These are phyloP conservation scores for Chlorencoelia australis DNA, from an alignment of 2,329 filamentous ascomycete species.

Conservation along the genomic window DNA sequence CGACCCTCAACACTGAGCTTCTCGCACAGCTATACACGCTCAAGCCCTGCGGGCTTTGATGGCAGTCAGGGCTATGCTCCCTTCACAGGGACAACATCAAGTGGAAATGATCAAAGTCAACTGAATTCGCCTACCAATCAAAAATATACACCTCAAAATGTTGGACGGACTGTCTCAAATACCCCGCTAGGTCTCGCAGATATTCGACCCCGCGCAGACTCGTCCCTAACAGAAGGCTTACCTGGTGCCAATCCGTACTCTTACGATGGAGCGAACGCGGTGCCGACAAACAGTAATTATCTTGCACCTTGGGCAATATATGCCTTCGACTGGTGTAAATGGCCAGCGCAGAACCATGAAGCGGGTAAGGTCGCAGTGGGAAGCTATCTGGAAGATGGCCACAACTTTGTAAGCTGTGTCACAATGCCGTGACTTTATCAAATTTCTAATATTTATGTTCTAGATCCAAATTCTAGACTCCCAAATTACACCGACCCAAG, in stretches of 20 bases:
- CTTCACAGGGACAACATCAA: constrained; percentile 56
- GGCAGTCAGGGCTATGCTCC: constrained; percentile 38
- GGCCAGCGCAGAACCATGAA: constrained; percentile 69
- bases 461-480: constrained; percentile 97
- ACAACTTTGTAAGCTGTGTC: constrained; percentile 70
- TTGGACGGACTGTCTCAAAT: constrained; percentile 55
- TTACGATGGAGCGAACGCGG: constrained; percentile 56
- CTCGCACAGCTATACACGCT: constrained; percentile 72
- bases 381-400: constrained; percentile 94
- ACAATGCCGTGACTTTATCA: neutral
- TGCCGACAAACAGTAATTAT: constrained; percentile 78
- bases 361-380: constrained; percentile 90
- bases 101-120: constrained; percentile 44
- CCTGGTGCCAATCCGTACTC: constrained; percentile 46
- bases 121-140: constrained; percentile 47
- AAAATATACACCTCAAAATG: constrained; percentile 47
- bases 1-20: constrained; percentile 55
- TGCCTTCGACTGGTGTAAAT: constrained; percentile 99
- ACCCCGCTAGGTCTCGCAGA: constrained; percentile 87
- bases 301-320: constrained; percentile 92
- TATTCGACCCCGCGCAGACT: constrained; percentile 80
- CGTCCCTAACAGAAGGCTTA: constrained; percentile 62
- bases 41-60: constrained; percentile 64
- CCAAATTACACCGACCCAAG: constrained; percentile 60
- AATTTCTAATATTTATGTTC: neutral